Base-by-base conservation (phyloP, 495 filamentous ascomycete species). In the Penicillium turbatum region DNA sequence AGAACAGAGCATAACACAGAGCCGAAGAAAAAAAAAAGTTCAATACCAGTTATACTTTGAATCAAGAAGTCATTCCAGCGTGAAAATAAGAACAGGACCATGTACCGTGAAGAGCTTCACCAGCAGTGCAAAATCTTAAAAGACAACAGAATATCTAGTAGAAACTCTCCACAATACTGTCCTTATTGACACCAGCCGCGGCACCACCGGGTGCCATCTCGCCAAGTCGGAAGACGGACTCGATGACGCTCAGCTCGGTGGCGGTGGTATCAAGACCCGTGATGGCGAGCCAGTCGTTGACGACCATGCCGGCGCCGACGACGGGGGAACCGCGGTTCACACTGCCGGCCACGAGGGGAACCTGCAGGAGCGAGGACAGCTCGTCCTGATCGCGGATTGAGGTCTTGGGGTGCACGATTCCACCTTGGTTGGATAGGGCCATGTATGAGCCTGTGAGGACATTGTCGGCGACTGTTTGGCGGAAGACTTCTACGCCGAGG, bases 281-380 rank as follows among this genome's bases (percentile, higher is more conserved):
- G n/a, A 98, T 89, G 8, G 93, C 95, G 72, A 97, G 81, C 93
- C 93, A 97, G 76, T 98, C 93, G 67, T 98, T 98, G 51, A 98
- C 93, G 9, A 98, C 93, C 89, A 97, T 96, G 21, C 93, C 93
- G 10, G 93, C 93, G 21, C 93, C 93, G 29, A 98, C 90, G n/a
- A 97, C 91, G 37, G 89, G 82, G 55, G 83, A 88, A 31, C 93
- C 95, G 51, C 93, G 82, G 72, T 98, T 98, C 17, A 98, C 86
- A 63, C 82, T 88, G 29, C 93, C 93, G 0, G 93, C 93, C 2
- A 98, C 93, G 2, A 98, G 82, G 9, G 93, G 93, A 43, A 98
- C 92, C 73, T 97, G 93, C 57, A 98, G 81, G 65, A 98, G 75
- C 59, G 86, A 90, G 56, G 86, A 90, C 56, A 98, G 86, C 77